phyloP scores from a whole-genome alignment of 2,329 filamentous ascomycete genomes.

The Stachybotrys chartarum region DNA sequence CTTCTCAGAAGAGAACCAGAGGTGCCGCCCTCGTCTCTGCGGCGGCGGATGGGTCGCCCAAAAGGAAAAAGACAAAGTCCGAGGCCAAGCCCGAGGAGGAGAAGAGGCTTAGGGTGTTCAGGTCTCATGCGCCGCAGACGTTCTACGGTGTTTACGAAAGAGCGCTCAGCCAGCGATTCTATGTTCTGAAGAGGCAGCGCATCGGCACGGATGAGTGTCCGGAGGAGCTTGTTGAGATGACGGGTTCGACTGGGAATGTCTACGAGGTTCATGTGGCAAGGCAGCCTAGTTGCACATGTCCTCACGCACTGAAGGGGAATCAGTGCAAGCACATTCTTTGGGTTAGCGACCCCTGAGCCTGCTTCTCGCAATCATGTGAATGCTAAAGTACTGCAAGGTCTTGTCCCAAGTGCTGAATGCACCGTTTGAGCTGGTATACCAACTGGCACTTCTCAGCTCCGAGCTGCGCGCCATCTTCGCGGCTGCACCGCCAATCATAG shows the following conservation, averaged over 20 bases:
- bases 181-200: slow-evolving; percentile 33
- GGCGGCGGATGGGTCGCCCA: background rate
- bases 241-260: slow-evolving; percentile 59
- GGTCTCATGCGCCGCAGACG: slow-evolving; percentile 21
- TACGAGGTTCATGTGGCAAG: slow-evolving; percentile 49
- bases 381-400: slow-evolving; percentile 26
- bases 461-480: slow-evolving; percentile 55
- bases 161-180: slow-evolving; percentile 37
- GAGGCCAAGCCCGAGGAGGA: slow-evolving; percentile 13
- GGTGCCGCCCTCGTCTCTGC: background rate
- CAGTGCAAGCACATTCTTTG: slow-evolving; percentile 63
- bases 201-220: slow-evolving; percentile 28
- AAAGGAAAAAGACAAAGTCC: slow-evolving; percentile 7
- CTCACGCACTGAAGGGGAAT: slow-evolving; percentile 42
- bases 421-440: slow-evolving; percentile 48
- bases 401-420: slow-evolving; percentile 54
- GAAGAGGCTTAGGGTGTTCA: slow-evolving; percentile 27
- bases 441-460: slow-evolving; percentile 50
- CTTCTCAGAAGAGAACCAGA: slow-evolving; percentile 10
- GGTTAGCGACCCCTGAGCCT: slow-evolving; percentile 19
- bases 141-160: slow-evolving; percentile 30
- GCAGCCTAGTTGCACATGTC: slow-evolving; percentile 48
- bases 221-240: slow-evolving; percentile 49
- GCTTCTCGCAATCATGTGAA: no score
- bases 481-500: slow-evolving; percentile 42